Conservation (phyloP, 345 rosid species). For the Trapa bicornis region DNA sequence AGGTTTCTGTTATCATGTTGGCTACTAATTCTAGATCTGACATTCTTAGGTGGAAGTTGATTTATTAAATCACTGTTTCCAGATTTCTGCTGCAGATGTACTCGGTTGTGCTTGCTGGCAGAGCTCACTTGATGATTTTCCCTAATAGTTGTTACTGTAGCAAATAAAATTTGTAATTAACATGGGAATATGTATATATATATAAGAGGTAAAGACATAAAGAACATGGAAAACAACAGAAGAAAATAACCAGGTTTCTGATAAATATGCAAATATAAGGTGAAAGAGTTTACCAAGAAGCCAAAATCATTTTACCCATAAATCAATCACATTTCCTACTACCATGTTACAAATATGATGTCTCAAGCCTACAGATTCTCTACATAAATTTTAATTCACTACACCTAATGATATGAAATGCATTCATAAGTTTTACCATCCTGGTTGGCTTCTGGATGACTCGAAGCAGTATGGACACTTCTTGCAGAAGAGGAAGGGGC, state of each 20-base stretch:
- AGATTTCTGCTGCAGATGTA: slow-evolving; percentile 23
- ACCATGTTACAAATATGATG: not conserved
- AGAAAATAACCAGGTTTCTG: not conserved
- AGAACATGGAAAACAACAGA: not conserved
- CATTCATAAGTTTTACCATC: not conserved
- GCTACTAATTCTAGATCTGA: slow-evolving; percentile 27
- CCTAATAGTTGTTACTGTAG: slow-evolving; percentile 29
- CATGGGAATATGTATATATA: not conserved
- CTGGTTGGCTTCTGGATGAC: not conserved
- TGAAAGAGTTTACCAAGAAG: not conserved
- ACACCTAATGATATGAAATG: not conserved
- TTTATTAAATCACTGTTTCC: slow-evolving; percentile 31
- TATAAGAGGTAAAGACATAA: not conserved
- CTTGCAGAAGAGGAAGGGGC: not conserved
- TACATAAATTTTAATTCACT: not conserved
- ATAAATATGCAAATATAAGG: not conserved
- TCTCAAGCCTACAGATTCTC: not conserved
- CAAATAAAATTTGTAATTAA: not conserved
- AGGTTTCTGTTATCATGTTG: slow-evolving; percentile 39
- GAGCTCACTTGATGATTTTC: slow-evolving; percentile 18
- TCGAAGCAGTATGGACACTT: not conserved
- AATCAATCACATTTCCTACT: not conserved
- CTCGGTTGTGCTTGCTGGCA: slow-evolving; percentile 12
- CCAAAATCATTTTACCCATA: not conserved
- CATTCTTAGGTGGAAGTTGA: slow-evolving; percentile 24